Evolutionary conservation across 495 filamentous ascomycete species (phyloP).

Genomic region (Penicillium psychrofluorescens): DNA sequence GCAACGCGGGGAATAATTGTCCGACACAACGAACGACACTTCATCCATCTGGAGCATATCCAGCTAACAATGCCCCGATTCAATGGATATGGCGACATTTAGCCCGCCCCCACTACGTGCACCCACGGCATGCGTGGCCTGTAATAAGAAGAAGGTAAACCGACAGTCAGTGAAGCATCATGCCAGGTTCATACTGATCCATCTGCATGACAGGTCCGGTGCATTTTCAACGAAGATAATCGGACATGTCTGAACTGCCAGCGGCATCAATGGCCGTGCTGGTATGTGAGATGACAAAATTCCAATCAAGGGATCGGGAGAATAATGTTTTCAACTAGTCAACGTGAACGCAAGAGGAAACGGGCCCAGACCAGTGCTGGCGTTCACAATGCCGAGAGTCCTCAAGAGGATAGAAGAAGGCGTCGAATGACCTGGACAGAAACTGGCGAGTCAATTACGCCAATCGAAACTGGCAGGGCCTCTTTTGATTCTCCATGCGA

Average conservation of each 20-base stretch:
- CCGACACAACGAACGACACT: too few relatives aligned
- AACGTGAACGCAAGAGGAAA: constrained; percentile 14
- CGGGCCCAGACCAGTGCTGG: background rate
- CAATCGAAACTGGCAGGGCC: background rate
- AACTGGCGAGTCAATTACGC: background rate
- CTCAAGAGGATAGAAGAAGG: background rate
- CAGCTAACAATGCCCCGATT: too few relatives aligned
- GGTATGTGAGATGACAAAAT: constrained; percentile 3
- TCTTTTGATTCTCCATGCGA: background rate
- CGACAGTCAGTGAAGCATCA: background rate
- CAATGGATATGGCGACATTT: background rate
- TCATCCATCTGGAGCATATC: too few relatives aligned
- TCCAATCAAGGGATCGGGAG: too few relatives aligned
- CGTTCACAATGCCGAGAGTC: background rate
- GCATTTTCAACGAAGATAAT: constrained; percentile 9
- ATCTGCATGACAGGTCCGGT: constrained; percentile 8
- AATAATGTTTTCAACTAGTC: constrained; percentile 2
- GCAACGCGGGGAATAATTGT: too few relatives aligned
- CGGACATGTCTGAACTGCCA: constrained; percentile 12
- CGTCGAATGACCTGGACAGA: background rate
- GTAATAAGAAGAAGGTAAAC: constrained; percentile 19
- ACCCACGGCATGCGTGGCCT: constrained; percentile 16
- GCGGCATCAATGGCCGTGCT: constrained; percentile 19
- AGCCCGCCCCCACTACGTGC: constrained; percentile 14
- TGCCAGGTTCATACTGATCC: background rate